These are phyloP conservation scores for Boletus pseudo-olivaceus DNA, from an alignment of 768 basidiomycete genomes.

Conservation along the genomic window DNA sequence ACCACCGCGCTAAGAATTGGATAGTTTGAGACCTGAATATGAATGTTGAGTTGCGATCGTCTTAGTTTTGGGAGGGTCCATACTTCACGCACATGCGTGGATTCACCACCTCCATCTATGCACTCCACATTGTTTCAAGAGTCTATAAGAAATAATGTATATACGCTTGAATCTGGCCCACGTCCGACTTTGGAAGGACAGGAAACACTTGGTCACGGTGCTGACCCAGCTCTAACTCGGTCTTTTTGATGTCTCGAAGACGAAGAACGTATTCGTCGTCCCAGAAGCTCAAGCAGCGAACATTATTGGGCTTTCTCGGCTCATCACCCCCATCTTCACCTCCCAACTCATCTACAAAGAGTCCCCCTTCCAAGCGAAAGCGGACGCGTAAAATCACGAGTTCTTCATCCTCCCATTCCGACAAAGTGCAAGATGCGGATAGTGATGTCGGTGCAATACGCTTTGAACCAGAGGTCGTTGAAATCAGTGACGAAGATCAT, in stretches of 20 bases:
- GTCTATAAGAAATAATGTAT: neutral
- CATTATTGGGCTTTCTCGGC: slow-evolving; percentile 36
- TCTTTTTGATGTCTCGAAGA: slow-evolving; percentile 3
- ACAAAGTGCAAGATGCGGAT: slow-evolving; percentile 29
- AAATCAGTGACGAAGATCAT: slow-evolving; percentile 24
- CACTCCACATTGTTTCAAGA: too few species aligned
- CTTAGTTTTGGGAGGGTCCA: too few species aligned
- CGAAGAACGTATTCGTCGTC: slow-evolving; percentile 9
- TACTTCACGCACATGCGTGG: too few species aligned
- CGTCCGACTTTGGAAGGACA: neutral
- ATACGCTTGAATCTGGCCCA: neutral
- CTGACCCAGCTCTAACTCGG: neutral
- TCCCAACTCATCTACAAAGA: neutral
- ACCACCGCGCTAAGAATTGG: neutral
- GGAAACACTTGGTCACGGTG: neutral
- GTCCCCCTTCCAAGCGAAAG: slow-evolving; percentile 14
- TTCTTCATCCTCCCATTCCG: slow-evolving; percentile 13
- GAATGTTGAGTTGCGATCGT: neutral
- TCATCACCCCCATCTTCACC: slow-evolving; percentile 30
- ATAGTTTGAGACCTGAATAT: neutral
- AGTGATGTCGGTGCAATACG: slow-evolving; percentile 50
- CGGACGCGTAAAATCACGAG: slow-evolving; percentile 10
- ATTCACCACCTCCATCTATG: too few species aligned
- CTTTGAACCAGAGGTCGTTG: slow-evolving; percentile 38
- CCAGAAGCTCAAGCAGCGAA: slow-evolving; percentile 40